phyloP scores from a whole-genome alignment of 108 stramenopile genomes.

The Aurantiochytrium sp. region DNA sequence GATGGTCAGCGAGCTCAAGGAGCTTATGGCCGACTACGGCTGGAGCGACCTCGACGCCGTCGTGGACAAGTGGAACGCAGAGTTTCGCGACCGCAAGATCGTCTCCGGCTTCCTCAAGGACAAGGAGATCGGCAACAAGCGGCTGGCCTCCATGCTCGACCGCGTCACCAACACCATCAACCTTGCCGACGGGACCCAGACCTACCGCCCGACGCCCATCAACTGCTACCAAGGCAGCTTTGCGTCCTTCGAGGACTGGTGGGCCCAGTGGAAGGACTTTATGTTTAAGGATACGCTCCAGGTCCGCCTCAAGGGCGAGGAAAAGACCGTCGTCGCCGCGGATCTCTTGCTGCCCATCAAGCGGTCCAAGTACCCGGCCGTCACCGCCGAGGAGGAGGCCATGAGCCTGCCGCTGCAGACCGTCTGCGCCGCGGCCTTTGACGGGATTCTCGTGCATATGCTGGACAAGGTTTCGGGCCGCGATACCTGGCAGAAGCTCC shows the following conservation, averaged over 20 bases:
- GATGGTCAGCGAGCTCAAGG: slow-evolving; percentile 72
- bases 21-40: slow-evolving; percentile 57
- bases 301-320: background rate
- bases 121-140: slow-evolving; percentile 71
- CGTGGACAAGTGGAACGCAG: slow-evolving; percentile 66
- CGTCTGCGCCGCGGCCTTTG: slow-evolving; percentile 83
- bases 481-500: slow-evolving; percentile 73
- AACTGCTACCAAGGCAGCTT: slow-evolving; percentile 84
- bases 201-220: slow-evolving; percentile 84
- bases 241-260: slow-evolving; percentile 67
- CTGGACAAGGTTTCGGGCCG: slow-evolving; percentile 73
- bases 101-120: slow-evolving; percentile 80
- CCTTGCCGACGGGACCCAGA: slow-evolving; percentile 48
- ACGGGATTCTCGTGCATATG: slow-evolving; percentile 86
- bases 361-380: slow-evolving; percentile 80
- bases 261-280: slow-evolving; percentile 79
- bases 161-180: slow-evolving; percentile 87
- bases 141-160: slow-evolving; percentile 87
- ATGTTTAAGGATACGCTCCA: slow-evolving; percentile 60
- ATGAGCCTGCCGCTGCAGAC: slow-evolving; percentile 80
- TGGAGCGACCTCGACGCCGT: slow-evolving; percentile 49
- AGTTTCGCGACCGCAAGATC: slow-evolving; percentile 77
- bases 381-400: slow-evolving; percentile 72
- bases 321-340: slow-evolving; percentile 59
- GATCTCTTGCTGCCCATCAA: slow-evolving; percentile 78